A percentile compares a stretch with the other conserved stretches of the same genome.
These are phyloP conservation scores for Populus hybrid DNA, from an alignment of 441 rosid species.

Conservation along the genomic window DNA sequence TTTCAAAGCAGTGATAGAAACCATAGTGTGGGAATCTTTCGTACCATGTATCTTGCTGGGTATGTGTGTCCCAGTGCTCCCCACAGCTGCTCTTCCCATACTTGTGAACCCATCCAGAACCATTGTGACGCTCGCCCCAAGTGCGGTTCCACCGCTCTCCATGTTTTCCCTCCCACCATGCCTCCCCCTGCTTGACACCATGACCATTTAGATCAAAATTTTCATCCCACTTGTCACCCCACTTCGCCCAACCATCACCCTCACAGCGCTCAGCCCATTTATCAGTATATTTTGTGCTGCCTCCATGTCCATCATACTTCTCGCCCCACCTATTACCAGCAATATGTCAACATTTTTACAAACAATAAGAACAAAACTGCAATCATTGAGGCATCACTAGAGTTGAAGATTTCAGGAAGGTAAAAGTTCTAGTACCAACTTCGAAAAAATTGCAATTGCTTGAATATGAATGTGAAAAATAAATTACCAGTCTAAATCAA, in stretches of 20 bases:
- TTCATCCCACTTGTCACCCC: conserved; percentile 99
- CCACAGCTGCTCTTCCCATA: conserved; percentile 95
- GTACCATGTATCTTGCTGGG: conserved; percentile 77
- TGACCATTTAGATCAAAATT: conserved; percentile 60
- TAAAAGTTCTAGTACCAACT: not conserved
- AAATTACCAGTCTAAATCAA: not conserved
- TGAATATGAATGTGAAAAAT: not conserved
- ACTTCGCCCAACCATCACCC: conserved; percentile 81
- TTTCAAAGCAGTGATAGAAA: conserved; percentile 85
- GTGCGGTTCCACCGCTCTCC: conserved; percentile 89
- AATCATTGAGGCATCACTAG: not conserved
- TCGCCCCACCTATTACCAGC: conserved; percentile 84
- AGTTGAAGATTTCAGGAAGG: not conserved
- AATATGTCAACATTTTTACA: conserved; percentile 1
- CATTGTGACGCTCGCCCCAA: conserved; percentile 87
- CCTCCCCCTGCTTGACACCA: conserved; percentile 94
- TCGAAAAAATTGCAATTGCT: not conserved
- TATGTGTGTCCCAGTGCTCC: conserved; percentile 92
- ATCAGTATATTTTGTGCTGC: conserved; percentile 85
- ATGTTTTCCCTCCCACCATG: conserved; percentile 89
- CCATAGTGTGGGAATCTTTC: conserved; percentile 97
- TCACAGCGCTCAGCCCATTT: conserved; percentile 95
- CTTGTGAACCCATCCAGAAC: conserved; percentile 94
- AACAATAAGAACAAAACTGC: not conserved
- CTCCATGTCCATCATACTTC: conserved; percentile 83